Conservation (phyloP, 2,329 filamentous ascomycete species). For the Arthrobotrys entomopaga region DNA sequence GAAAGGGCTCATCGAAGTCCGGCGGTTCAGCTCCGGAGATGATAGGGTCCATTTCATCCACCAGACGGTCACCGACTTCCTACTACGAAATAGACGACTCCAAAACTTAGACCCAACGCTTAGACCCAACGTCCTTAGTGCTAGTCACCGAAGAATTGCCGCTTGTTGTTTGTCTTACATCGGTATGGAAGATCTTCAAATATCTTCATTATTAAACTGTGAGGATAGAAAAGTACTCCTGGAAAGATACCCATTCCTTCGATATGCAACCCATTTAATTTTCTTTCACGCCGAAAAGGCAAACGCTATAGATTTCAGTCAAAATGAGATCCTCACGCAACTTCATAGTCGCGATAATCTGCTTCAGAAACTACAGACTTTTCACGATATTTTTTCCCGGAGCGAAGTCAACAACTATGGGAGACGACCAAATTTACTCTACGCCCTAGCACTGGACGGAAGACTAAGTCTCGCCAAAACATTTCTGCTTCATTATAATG, state of each 20-base stretch:
- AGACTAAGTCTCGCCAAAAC: neutral
- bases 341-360: neutral
- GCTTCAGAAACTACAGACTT: neutral
- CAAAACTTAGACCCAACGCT: constrained; percentile 33
- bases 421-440: neutral
- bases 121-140: neutral
- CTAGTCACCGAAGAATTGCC: neutral
- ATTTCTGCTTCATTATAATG: neutral
- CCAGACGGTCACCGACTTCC: constrained; percentile 50
- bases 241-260: neutral
- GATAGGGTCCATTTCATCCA: constrained; percentile 52
- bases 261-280: neutral
- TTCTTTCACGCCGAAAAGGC: neutral
- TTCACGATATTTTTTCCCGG: neutral
- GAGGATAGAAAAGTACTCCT: neutral
- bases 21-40: neutral
- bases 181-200: neutral
- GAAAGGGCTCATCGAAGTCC: neutral
- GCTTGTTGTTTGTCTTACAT: neutral
- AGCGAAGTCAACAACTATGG: neutral
- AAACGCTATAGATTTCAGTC: neutral
- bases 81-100: constrained; percentile 47
- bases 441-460: neutral
- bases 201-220: neutral
- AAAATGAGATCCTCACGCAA: neutral